Evolutionary conservation across 2,329 filamentous ascomycete species (phyloP).

Genomic region (Fusarium subtropicale): DNA sequence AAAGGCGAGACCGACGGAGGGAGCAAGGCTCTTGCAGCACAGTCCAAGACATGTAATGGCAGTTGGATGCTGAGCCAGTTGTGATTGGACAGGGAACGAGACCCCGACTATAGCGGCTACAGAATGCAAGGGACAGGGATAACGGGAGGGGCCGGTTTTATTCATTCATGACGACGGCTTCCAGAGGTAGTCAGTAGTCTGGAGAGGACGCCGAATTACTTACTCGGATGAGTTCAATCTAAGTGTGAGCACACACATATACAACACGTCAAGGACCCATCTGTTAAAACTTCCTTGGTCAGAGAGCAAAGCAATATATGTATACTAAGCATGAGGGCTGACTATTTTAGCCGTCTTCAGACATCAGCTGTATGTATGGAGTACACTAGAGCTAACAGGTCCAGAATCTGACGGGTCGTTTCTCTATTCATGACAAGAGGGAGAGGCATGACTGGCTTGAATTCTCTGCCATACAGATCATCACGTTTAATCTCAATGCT

Average conservation of each 20-base stretch:
- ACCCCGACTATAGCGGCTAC: constrained; percentile 23
- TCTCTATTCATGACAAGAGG: background rate
- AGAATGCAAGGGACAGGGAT: constrained; percentile 39
- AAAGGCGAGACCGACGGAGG: constrained; percentile 15
- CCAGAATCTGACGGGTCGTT: background rate
- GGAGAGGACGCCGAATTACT: background rate
- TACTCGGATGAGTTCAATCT: background rate
- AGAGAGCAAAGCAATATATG: background rate
- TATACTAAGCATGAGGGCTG: background rate
- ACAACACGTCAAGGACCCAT: background rate
- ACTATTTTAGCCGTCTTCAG: background rate
- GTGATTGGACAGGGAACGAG: constrained; percentile 34
- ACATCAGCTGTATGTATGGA: background rate
- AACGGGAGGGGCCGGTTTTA: constrained; percentile 9
- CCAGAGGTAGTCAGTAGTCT: background rate
- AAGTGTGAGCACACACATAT: background rate
- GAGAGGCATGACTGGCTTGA: background rate
- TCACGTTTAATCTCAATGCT: background rate
- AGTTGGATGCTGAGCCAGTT: constrained; percentile 19
- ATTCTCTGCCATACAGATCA: background rate
- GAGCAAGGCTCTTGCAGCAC: constrained; percentile 23
- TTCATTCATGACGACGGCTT: background rate
- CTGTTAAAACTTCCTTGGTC: background rate
- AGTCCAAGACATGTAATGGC: background rate
- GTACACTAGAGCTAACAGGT: background rate